A percentile compares a stretch with the other conserved stretches of the same genome.
These are phyloP conservation scores for Jimgerdemannia lactiflua DNA, from an alignment of 192 early-diverging fungal genomes.

Conservation along the genomic window DNA sequence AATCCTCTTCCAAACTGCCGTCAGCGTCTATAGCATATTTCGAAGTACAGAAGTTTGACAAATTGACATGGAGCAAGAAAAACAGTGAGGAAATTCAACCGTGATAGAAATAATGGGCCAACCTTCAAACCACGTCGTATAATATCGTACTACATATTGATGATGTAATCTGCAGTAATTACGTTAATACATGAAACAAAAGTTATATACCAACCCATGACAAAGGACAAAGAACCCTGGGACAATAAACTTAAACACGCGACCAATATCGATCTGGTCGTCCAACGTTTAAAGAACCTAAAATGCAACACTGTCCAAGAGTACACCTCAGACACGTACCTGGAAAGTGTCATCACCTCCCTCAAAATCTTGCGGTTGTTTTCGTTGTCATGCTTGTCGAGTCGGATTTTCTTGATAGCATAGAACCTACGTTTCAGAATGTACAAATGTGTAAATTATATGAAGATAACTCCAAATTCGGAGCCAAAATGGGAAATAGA, in stretches of 20 bases:
- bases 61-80: too few relatives aligned
- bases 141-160: conserved; percentile 87
- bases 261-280: too few relatives aligned
- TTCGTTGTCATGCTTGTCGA: conserved; percentile 78
- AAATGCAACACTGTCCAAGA: too few relatives aligned
- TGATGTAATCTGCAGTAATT: conserved; percentile 85
- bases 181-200: too few relatives aligned
- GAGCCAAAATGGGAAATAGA: too few relatives aligned
- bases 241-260: too few relatives aligned
- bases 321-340: too few relatives aligned
- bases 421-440: conserved; percentile 52
- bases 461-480: not conserved
- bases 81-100: conserved; percentile 4
- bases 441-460: conserved; percentile 10
- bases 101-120: conserved; percentile 6
- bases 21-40: conserved; percentile 31
- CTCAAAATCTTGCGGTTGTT: conserved; percentile 79
- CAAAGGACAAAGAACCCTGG: too few relatives aligned
- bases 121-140: conserved; percentile 92
- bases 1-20: conserved; percentile 27
- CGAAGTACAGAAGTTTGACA: not conserved
- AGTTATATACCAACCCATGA: too few relatives aligned
- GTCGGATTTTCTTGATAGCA: conserved; percentile 89
- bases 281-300: too few relatives aligned
- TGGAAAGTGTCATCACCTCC: conserved; percentile 91